Evolutionary conservation across 2,329 filamentous ascomycete species (phyloP).

Genomic region (Colletotrichum karsti): DNA sequence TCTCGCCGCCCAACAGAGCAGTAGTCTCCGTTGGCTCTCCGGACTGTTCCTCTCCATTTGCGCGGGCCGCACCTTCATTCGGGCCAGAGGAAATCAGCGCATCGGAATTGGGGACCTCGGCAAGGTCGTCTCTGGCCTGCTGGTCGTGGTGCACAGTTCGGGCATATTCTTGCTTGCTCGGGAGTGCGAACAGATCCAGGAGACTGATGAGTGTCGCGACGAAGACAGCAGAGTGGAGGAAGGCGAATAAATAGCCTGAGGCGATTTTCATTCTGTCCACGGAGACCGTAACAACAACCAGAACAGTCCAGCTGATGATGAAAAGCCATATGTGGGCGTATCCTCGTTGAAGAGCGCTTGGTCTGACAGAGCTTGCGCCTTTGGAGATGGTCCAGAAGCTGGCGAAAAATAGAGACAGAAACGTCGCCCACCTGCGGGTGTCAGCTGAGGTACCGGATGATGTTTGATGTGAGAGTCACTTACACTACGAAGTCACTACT

Average conservation of each 20-base stretch:
- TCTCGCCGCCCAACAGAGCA: constrained; percentile 49
- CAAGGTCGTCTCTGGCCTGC: constrained; percentile 48
- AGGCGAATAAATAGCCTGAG: constrained; percentile 82
- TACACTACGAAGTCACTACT: constrained; percentile 84
- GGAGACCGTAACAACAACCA: constrained; percentile 78
- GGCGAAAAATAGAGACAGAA: constrained; percentile 82
- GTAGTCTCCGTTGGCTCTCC: constrained; percentile 60
- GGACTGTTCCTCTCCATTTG: constrained; percentile 35
- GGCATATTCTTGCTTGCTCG: constrained; percentile 75
- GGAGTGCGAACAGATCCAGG: constrained; percentile 81
- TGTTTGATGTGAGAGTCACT: constrained; percentile 34
- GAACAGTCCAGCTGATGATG: constrained; percentile 73
- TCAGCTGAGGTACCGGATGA: neutral
- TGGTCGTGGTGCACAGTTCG: constrained; percentile 62
- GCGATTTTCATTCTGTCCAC: constrained; percentile 78
- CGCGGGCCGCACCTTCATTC: constrained; percentile 43
- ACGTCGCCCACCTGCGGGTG: constrained; percentile 76
- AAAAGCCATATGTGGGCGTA: constrained; percentile 90
- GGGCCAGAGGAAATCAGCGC: constrained; percentile 49
- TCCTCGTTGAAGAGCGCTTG: constrained; percentile 84
- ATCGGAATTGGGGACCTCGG: constrained; percentile 39
- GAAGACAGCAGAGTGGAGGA: constrained; percentile 81
- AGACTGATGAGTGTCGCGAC: constrained; percentile 79
- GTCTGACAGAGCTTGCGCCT: constrained; percentile 80
- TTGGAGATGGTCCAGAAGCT: constrained; percentile 84